Evolutionary conservation across 2,329 filamentous ascomycete genomes (phyloP).

Genomic region (Uncinocarpus reesii): DNA sequence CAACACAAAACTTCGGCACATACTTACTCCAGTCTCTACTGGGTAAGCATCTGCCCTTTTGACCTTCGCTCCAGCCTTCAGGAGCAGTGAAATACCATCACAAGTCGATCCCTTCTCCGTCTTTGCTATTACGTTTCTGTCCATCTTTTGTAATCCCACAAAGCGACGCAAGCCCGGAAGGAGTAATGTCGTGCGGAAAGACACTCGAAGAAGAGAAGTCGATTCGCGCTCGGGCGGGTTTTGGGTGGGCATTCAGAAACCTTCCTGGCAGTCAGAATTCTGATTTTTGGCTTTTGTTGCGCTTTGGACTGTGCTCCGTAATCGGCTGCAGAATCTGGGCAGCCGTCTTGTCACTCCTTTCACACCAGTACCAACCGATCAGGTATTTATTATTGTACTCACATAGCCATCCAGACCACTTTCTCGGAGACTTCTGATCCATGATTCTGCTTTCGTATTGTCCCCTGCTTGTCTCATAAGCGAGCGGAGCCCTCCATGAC

Average conservation of each 20-base stretch:
- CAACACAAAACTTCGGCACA: background rate
- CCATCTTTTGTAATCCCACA: background rate
- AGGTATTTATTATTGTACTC: background rate
- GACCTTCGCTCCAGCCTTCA: background rate
- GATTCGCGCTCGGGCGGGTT: background rate
- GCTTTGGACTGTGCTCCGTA: slow-evolving; percentile 3
- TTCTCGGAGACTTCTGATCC: too few relatives aligned
- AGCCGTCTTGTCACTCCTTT: slow-evolving; percentile 4
- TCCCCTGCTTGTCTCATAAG: too few relatives aligned
- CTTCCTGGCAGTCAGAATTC: background rate
- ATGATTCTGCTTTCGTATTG: too few relatives aligned
- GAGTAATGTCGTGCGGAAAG: background rate
- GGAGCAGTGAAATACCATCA: background rate
- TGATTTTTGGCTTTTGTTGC: slow-evolving; percentile 1
- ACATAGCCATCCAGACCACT: too few relatives aligned
- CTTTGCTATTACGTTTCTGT: background rate
- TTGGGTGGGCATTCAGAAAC: background rate
- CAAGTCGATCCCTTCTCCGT: background rate
- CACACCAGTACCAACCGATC: slow-evolving; percentile 3
- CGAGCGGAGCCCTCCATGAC: too few relatives aligned
- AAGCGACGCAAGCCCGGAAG: background rate
- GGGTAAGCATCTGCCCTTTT: background rate
- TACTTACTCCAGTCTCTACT: background rate
- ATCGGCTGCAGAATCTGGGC: slow-evolving; percentile 8
- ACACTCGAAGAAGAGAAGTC: background rate